phyloP scores from a whole-genome alignment of 352 stramenopile genomes.

The Phytopythium kandeliae region DNA sequence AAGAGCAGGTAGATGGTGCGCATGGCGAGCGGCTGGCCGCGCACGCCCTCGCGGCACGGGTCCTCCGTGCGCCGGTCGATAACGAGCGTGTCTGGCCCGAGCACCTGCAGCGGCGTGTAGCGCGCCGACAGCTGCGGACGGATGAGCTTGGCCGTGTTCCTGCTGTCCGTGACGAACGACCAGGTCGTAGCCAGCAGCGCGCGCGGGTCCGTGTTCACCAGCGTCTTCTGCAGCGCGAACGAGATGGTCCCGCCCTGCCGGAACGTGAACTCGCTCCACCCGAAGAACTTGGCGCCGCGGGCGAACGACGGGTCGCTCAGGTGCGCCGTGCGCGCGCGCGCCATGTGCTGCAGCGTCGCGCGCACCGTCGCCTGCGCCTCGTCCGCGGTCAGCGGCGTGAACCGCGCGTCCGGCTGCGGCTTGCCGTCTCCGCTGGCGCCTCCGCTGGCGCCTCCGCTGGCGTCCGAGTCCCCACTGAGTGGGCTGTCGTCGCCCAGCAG shows the following conservation, averaged over 20 bases:
- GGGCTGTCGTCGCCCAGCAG: constrained; percentile 7
- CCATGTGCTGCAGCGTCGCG: constrained; percentile 26
- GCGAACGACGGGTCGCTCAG: constrained; percentile 20
- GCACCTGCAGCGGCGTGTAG: constrained; percentile 34
- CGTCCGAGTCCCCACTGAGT: constrained; percentile 15
- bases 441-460: too few species aligned
- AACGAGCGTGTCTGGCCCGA: constrained; percentile 34
- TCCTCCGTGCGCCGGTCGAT: constrained; percentile 44
- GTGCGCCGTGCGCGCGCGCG: constrained; percentile 24
- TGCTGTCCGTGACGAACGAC: constrained; percentile 30
- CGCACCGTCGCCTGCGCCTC: constrained; percentile 20
- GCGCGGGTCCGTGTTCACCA: constrained; percentile 18
- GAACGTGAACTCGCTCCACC: constrained; percentile 40
- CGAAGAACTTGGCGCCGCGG: constrained; percentile 33
- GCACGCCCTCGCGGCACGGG: constrained; percentile 12
- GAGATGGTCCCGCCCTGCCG: constrained; percentile 33
- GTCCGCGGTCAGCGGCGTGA: constrained; percentile 30
- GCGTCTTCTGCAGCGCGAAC: constrained; percentile 42
- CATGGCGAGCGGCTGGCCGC: constrained; percentile 22
- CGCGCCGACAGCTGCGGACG: constrained; percentile 29
- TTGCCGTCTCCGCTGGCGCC: too few species aligned
- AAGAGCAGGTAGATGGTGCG: constrained; percentile 49
- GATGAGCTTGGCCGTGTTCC: constrained; percentile 25
- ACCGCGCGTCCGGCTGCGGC: constrained; percentile 11
- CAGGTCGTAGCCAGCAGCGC: constrained; percentile 29